These are phyloP conservation scores for Balakata baccata DNA, from an alignment of 345 rosid species.

Conservation along the genomic window DNA sequence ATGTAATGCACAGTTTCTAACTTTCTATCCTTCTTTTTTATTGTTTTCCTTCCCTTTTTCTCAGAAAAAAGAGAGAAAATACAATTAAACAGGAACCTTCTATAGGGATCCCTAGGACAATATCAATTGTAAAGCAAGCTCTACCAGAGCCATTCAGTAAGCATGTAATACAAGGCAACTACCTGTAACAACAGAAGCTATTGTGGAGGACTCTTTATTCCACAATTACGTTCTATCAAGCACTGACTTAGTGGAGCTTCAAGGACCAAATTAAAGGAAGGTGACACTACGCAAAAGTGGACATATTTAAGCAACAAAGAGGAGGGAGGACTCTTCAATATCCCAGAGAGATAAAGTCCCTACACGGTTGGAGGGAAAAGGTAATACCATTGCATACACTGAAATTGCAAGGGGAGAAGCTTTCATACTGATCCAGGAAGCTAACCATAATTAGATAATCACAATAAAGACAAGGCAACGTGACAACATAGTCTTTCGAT, in stretches of 20 bases:
- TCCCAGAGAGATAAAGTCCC: background rate
- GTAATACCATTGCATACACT: background rate
- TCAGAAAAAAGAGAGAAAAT: background rate
- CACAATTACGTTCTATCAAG: background rate
- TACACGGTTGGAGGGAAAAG: background rate
- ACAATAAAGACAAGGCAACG: conserved; percentile 13
- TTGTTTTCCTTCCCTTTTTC: background rate
- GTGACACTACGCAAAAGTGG: conserved; percentile 14
- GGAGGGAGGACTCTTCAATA: background rate
- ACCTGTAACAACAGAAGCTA: background rate
- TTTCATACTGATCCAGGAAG: conserved; percentile 11
- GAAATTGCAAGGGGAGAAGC: conserved; percentile 1
- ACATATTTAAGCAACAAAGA: background rate
- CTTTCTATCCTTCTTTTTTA: background rate
- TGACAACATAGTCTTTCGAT: conserved; percentile 12
- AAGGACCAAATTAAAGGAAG: conserved; percentile 16
- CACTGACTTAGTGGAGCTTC: conserved; percentile 20
- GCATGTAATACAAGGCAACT: conserved; percentile 5
- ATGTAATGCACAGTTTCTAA: background rate
- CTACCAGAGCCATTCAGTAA: conserved; percentile 10
- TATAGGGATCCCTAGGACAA: background rate
- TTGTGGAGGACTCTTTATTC: conserved; percentile 6
- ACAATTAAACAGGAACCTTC: background rate
- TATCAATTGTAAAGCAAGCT: conserved; percentile 15
- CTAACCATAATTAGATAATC: conserved; percentile 19